phyloP scores from a whole-genome alignment of 306 rosid genomes.

The Nissolia schottii region DNA sequence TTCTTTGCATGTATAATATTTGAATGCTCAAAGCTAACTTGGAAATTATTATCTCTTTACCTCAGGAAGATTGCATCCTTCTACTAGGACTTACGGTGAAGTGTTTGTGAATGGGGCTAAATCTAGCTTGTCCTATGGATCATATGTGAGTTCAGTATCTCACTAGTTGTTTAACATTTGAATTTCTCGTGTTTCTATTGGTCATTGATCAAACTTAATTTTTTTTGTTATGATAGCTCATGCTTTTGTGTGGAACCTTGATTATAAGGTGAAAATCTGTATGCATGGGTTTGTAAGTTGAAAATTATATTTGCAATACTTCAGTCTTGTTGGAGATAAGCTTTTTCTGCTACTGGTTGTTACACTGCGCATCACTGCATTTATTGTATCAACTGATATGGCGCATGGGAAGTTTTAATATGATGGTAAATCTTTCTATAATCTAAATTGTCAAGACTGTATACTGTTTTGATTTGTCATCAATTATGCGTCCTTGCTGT shows the following conservation, averaged over 20 bases:
- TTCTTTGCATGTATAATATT: slow-evolving; percentile 17
- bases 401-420: no score
- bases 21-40: slow-evolving; percentile 28
- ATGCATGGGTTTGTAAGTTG: no score
- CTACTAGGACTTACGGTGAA: slow-evolving; percentile 83
- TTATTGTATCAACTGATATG: no score
- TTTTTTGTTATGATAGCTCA: neutral
- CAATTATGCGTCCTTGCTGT: no score
- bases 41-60: slow-evolving; percentile 5
- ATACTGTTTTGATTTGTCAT: no score
- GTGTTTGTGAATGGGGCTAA: slow-evolving; percentile 83
- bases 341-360: no score
- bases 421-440: no score
- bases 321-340: no score
- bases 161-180: slow-evolving; percentile 1
- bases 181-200: slow-evolving; percentile 4
- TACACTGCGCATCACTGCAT: no score
- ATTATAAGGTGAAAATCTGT: no score
- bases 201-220: neutral
- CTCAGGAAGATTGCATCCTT: slow-evolving; percentile 80
- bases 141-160: slow-evolving; percentile 65
- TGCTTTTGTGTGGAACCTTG: neutral
- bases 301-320: no score
- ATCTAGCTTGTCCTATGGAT: slow-evolving; percentile 72
- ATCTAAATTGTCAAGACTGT: no score